Base-by-base conservation (phyloP, 208 protist species). In the Trypanosomatidae sp. region DNA sequence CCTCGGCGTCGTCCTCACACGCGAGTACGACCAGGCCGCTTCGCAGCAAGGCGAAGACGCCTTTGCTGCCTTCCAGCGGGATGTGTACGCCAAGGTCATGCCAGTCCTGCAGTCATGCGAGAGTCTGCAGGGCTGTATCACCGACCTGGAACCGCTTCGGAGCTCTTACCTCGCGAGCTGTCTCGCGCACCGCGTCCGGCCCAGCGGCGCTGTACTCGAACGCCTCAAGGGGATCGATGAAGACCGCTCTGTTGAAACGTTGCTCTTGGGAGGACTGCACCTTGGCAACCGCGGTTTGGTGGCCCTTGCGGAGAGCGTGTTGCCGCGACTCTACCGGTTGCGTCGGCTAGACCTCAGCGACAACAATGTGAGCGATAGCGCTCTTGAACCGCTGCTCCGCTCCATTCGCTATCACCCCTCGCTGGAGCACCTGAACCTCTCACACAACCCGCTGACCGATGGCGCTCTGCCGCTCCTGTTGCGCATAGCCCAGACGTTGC, bases 101-200 rank as follows among this genome's bases (percentile, higher is more conserved):
- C 69, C 82, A 13, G 62, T 25, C 46, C 43, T 91, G 49, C 56
- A 80, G 60, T 80, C 66, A 69, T 85, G 84, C 76, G 80, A 84
- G 10, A 58, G 71, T 28, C 58, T 90, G 41, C 62, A 72, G 66
- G 67, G 62, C 69, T 52, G 73, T 28, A 81, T 66, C 22, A 69
- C 50, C 3, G 77, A 90, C 59, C 56, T 70, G 4, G 72, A 77
- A 17, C 76, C 84, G 70, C 71, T 96, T 44, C 80, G 82, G 36
- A 88, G 78, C 52, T 80, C 79, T 7, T 94, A 96, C 79, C 66
- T 96, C 15, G 56, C 77, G 43, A 79, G 84, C 58, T 94, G 91
- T 66, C 70, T 92, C 7, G 55, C 59, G 6, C 67, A 62, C 44
- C 67, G 74, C 25, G 76, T 86, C 17, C 81, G 87, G 71, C 89